These are phyloP conservation scores for Colletotrichum nymphaeae DNA, from an alignment of 2,329 filamentous ascomycete genomes.

Conservation along the genomic window DNA sequence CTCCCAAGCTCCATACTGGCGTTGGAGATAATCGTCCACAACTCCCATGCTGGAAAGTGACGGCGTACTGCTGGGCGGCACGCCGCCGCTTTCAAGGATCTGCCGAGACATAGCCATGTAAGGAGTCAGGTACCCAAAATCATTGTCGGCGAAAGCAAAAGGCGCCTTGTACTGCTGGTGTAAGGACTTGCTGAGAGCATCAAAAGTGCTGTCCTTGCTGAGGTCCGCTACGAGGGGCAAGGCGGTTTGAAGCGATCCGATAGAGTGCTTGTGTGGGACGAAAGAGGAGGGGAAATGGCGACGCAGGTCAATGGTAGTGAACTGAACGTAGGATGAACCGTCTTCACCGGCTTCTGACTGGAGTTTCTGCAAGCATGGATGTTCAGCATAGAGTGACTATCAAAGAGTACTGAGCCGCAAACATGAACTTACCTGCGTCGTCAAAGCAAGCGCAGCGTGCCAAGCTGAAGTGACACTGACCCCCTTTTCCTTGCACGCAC, in stretches of 20 bases:
- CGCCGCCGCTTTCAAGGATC: background rate
- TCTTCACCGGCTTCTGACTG: background rate
- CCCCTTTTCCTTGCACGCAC: background rate
- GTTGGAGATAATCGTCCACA: background rate
- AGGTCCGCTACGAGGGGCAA: background rate
- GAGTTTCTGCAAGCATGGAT: background rate
- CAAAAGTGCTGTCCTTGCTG: background rate
- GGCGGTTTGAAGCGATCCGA: background rate
- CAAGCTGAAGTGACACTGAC: background rate
- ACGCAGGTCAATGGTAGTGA: slow-evolving; percentile 5
- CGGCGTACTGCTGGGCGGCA: background rate
- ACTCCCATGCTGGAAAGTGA: background rate
- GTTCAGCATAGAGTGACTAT: background rate
- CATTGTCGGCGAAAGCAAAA: background rate
- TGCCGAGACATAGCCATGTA: background rate
- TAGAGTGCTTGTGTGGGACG: background rate
- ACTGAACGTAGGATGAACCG: background rate
- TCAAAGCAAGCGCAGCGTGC: background rate
- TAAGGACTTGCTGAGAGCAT: background rate
- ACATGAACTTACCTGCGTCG: background rate
- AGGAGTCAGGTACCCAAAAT: background rate
- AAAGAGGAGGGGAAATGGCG: background rate
- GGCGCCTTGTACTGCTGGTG: background rate
- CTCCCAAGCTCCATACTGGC: background rate
- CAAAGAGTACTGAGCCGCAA: too few species aligned